Base-by-base conservation (phyloP, 345 rosid genomes). In the Physaria fendleri region DNA sequence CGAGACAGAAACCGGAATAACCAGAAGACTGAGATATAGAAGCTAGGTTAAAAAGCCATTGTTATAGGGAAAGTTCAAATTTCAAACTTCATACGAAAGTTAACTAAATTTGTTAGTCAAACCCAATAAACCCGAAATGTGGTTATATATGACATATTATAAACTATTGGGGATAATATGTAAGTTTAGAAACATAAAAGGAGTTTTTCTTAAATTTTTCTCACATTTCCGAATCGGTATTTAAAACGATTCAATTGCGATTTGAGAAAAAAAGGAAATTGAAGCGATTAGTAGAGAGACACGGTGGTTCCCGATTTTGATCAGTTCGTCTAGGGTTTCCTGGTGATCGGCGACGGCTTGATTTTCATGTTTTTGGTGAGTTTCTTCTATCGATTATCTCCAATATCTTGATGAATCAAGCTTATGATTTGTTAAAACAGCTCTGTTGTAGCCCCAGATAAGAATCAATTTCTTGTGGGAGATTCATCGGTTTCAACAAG, bases 351-450 rank as follows among this genome's bases (percentile, higher is more conserved):
- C 2, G 56, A 17, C 30, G 16, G 13, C 52, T 25, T 24, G 62
- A 43, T 27, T 27, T 38, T 21, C 42, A 13, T 39, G 60, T 38
- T 3, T 42, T 5, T 14, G 73, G 73, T 69, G 43, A 61, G 73
- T 29, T 11, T 9, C 13, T 5, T 59, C 4, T 3, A 8, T 50
- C n/a, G 24, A 24, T 58, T 16, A 11, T 43, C 27, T 50, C 35
- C n/a, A 50, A 17, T 32, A 4, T 6, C 41, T 7, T 17, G 66
- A 18, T 59, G 32, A 22, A 51, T 51, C 11, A 15, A 13, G n/a
- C 8, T 30, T 15, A 17, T 20, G 33, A 2, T 22, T 9, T 10
- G 6, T 38, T 41, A 18, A 44, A 44, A 4, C 15, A 22, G 8
- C 5, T 0, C 6, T 8, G 22, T n/a, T 22, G 11, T 39, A 12